Evolutionary conservation across 768 basidiomycete genomes (phyloP), one percentile per base, ranked within the genome.

Genomic region (Polyporus arcularius): DNA sequence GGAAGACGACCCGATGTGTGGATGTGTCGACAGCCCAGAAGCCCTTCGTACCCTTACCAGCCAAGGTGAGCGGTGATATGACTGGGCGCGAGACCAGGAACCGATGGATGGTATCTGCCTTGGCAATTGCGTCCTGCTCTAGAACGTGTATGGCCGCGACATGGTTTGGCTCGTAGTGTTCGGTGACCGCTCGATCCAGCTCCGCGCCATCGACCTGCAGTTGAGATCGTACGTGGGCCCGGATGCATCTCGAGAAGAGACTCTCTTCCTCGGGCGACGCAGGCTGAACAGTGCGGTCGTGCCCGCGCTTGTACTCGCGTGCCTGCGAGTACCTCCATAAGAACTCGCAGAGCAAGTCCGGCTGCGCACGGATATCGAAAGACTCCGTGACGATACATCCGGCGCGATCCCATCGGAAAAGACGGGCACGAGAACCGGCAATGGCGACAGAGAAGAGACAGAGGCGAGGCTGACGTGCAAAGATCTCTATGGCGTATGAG

Each of bases 341-440:
- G 54, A 75, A 77, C 10, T 73, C 68, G 5, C 65, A 54, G 4
- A 78, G 61, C 0, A 60, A n/a, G 15, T 61, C 52, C 11, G 65
- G 61, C 1, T 71, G 18, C 12, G 64, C 10, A 1, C 58, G 46
- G 42, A 68, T 69, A 51, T 73, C 61, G 64, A 77, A 74, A 0
- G 53, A 30, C 26, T 57, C 55, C 0, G 74, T 66, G 7, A 75
- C 72, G 12, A 77, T 60, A 1, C 62, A 66, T 8, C 73, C 77
- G 5, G 72, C 56, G 4, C 75, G 69, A 58, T 78, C 77, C 60
- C 68, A 67, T 3, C 70, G 68, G 31, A 77, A 65, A 35, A 78
- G 53, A 2, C 75, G 71, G 18, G 65, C 72, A 30, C 53, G 53
- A 0, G 65, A 63, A 40, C 69, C 67, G 30, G 50, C 63, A 26